Conservation (phyloP, 768 basidiomycete genomes). For the Pisolithus microcarpus region DNA sequence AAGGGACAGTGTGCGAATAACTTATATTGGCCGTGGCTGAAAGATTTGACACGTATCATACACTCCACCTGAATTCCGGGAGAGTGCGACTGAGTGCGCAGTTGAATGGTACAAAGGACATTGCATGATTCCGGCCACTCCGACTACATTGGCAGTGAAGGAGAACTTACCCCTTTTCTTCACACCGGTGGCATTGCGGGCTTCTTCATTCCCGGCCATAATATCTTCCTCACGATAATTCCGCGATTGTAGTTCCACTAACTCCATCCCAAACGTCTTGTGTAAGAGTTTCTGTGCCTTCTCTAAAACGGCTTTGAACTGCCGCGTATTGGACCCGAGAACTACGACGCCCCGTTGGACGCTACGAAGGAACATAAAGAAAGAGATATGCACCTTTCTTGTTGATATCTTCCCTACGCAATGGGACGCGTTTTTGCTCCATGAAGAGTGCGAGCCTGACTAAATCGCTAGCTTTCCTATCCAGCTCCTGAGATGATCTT, state of each 20-base stretch:
- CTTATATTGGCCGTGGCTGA: neutral
- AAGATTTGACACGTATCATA: neutral
- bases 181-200: slow-evolving; percentile 43
- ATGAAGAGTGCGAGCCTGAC: slow-evolving; percentile 77
- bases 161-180: slow-evolving; percentile 56
- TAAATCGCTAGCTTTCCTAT: slow-evolving; percentile 62
- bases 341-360: slow-evolving; percentile 26
- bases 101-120: no score
- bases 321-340: slow-evolving; percentile 40
- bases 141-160: neutral
- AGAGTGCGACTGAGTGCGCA: no score
- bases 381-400: slow-evolving; percentile 56
- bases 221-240: slow-evolving; percentile 34
- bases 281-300: slow-evolving; percentile 59
- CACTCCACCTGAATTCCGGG: neutral
- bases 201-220: slow-evolving; percentile 35
- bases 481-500: slow-evolving; percentile 44
- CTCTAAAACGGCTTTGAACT: slow-evolving; percentile 59
- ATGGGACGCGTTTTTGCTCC: slow-evolving; percentile 59
- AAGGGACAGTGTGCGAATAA: neutral
- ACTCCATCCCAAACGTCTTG: slow-evolving; percentile 74
- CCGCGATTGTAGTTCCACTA: slow-evolving; percentile 67
- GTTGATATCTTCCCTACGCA: slow-evolving; percentile 78
- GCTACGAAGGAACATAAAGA: neutral
- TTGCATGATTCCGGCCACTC: neutral